Base-by-base conservation (phyloP, 176 grass and related monocot species). In the Triticum turgidum region DNA sequence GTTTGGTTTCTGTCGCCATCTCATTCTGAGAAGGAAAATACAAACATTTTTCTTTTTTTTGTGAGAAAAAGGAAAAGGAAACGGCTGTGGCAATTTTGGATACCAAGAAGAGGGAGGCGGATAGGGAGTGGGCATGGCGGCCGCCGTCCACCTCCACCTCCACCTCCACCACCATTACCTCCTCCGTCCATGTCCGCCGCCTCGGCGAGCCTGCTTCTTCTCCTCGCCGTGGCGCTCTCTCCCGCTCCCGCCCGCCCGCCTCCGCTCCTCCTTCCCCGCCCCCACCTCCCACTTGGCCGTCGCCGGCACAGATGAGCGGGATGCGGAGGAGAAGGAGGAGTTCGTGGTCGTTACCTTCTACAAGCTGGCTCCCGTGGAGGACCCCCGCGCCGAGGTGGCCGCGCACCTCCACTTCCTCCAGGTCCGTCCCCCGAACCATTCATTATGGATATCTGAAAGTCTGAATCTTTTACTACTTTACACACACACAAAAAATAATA, bases 321-420 rank as follows among this genome's bases (percentile, higher is more conserved):
- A 81, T 9, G 54, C 17, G 54, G 81, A 88, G 12, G 25, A 65
- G 17, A 11, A 44, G 9, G 73, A 81, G 47, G 85, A 87, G 8
- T 95, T 92, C 83, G 35, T 94, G 39, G 96, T 98, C 3, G 89
- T 93, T n/a, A 91, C 87, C 85, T 98, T 98, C 87, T 98, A 98
- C 65, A 98, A 94, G 79, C 87, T 98, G 73, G 88, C 91, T 64
- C 62, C 83, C 85, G n/a, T 98, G 21, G 56, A 89, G 32, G 88
- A 98, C 41, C 96, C 93, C 22, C 76, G 74, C 67, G 86, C 89
- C 7, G 93, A 94, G 74, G 91, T 98, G 44, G 49, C 81, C 65
- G 89, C 30, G 18, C 96, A 98, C 79, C 85, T 92, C 38, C 73
- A 86, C 29, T 98, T 94, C 87, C 91, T 98, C 51, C 86, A 98